Evolutionary conservation across 495 filamentous ascomycete species (phyloP).

Genomic region (Cudoniella acicularis): DNA sequence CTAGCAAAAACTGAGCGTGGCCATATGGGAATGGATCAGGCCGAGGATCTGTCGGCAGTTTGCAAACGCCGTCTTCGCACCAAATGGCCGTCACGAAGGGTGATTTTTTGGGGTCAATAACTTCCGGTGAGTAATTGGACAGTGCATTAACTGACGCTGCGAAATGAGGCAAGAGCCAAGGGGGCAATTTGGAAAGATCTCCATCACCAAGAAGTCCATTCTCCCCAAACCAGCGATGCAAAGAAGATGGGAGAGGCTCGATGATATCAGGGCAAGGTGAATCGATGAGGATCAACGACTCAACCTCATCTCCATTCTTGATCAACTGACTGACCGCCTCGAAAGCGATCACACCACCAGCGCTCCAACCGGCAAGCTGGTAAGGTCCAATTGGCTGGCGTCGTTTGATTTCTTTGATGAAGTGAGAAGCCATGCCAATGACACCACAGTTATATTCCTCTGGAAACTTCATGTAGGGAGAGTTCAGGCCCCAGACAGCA

Average conservation of each 20-base stretch:
- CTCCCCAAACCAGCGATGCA: slow-evolving; percentile 75
- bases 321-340: slow-evolving; percentile 73
- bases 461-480: slow-evolving; percentile 56
- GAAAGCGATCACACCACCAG: slow-evolving; percentile 85
- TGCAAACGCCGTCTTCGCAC: slow-evolving; percentile 79
- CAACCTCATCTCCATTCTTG: slow-evolving; percentile 63
- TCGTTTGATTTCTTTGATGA: slow-evolving; percentile 57
- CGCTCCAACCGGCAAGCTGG: slow-evolving; percentile 72
- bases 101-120: slow-evolving; percentile 40
- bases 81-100: slow-evolving; percentile 71
- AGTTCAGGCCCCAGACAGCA: slow-evolving; percentile 61
- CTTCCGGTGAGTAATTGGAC: slow-evolving; percentile 60
- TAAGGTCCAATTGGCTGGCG: slow-evolving; percentile 66
- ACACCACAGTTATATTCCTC: slow-evolving; percentile 52
- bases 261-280: slow-evolving; percentile 75
- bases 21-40: slow-evolving; percentile 67
- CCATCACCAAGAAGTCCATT: slow-evolving; percentile 75
- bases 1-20: slow-evolving; percentile 74
- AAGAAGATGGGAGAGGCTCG: slow-evolving; percentile 69
- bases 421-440: slow-evolving; percentile 51
- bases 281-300: slow-evolving; percentile 76
- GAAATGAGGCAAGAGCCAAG: slow-evolving; percentile 84
- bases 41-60: slow-evolving; percentile 61
- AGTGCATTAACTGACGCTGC: slow-evolving; percentile 71
- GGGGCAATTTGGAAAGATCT: slow-evolving; percentile 56